These are phyloP conservation scores for Sphagnum magellanicum DNA, from an alignment of 228 moss, liverwort and hornwort species.

Conservation along the genomic window DNA sequence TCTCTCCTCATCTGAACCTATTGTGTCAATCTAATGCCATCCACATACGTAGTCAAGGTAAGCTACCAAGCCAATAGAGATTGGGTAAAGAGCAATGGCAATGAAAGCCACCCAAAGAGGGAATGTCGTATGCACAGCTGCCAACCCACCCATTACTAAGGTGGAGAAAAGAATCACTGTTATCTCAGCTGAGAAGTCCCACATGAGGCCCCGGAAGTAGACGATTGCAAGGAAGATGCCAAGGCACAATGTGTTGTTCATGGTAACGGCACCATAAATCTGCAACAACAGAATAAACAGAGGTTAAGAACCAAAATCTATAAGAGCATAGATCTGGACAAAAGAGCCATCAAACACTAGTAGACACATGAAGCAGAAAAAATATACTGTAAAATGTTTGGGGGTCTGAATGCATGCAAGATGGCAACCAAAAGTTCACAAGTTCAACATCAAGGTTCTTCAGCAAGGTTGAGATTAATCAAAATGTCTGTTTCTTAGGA, in stretches of 20 bases:
- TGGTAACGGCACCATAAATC: slow-evolving; percentile 97
- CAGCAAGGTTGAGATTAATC: too few species aligned
- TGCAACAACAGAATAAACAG: slow-evolving; percentile 12
- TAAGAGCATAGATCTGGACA: too few species aligned
- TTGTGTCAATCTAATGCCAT: slow-evolving; percentile 40
- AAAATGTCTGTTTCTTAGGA: too few species aligned
- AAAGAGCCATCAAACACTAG: too few species aligned
- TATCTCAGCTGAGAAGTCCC: slow-evolving; percentile 94
- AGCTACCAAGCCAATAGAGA: slow-evolving; percentile 69
- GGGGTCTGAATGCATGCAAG: too few species aligned
- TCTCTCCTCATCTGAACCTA: too few species aligned
- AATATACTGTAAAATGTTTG: too few species aligned
- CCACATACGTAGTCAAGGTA: slow-evolving; percentile 74
- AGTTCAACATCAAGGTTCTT: too few species aligned
- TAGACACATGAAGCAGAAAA: too few species aligned
- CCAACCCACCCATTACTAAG: slow-evolving; percentile 61
- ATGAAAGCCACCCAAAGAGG: slow-evolving; percentile 84
- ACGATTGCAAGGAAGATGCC: slow-evolving; percentile 85
- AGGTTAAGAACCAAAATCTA: too few species aligned
- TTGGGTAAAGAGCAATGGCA: slow-evolving; percentile 65
- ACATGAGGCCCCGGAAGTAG: slow-evolving; percentile 61
- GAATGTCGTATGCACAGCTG: slow-evolving; percentile 71
- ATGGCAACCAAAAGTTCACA: too few species aligned
- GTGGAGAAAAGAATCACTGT: slow-evolving; percentile 76
- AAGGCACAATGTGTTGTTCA: slow-evolving; percentile 95